phyloP scores from a whole-genome alignment of 306 rosid species.

The Acacia acuminata region DNA sequence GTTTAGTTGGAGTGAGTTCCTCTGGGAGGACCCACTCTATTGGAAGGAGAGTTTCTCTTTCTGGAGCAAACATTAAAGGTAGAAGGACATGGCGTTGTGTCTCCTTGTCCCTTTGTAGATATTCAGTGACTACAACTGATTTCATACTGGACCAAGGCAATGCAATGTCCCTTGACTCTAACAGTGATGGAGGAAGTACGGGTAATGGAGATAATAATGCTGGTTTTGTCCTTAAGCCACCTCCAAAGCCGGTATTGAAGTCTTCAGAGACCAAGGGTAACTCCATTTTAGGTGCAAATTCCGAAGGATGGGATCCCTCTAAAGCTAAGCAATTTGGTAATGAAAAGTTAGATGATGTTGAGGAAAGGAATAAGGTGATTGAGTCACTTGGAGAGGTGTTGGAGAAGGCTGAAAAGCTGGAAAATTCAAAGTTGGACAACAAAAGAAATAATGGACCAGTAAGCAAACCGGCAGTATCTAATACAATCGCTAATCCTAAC shows the following conservation, averaged over 20 bases:
- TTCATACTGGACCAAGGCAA: conserved; percentile 78
- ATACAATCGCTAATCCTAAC: conserved; percentile 34
- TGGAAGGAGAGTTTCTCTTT: conserved; percentile 69
- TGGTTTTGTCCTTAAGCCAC: conserved; percentile 78
- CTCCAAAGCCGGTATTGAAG: conserved; percentile 81
- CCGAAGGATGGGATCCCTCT: conserved; percentile 48
- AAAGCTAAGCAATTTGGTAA: conserved; percentile 37
- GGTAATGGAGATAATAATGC: conserved; percentile 46
- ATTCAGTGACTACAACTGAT: conserved; percentile 79
- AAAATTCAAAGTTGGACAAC: conserved; percentile 41
- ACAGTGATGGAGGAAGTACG: conserved; percentile 46
- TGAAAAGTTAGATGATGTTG: conserved; percentile 39
- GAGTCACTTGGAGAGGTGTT: conserved; percentile 93
- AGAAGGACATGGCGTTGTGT: conserved; percentile 74
- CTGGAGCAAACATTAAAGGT: conserved; percentile 53
- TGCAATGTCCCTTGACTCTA: conserved; percentile 80
- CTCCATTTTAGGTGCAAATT: conserved; percentile 41
- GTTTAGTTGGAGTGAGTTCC: conserved; percentile 56
- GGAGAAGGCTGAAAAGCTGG: conserved; percentile 94
- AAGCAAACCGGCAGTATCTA: conserved; percentile 46
- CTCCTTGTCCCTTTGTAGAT: conserved; percentile 85
- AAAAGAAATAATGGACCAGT: conserved; percentile 49
- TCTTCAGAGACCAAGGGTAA: conserved; percentile 43
- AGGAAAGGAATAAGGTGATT: conserved; percentile 76
- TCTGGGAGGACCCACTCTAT: conserved; percentile 58